Base-by-base conservation (phyloP, 2,329 filamentous ascomycete species). In the Onygenales sp. region DNA sequence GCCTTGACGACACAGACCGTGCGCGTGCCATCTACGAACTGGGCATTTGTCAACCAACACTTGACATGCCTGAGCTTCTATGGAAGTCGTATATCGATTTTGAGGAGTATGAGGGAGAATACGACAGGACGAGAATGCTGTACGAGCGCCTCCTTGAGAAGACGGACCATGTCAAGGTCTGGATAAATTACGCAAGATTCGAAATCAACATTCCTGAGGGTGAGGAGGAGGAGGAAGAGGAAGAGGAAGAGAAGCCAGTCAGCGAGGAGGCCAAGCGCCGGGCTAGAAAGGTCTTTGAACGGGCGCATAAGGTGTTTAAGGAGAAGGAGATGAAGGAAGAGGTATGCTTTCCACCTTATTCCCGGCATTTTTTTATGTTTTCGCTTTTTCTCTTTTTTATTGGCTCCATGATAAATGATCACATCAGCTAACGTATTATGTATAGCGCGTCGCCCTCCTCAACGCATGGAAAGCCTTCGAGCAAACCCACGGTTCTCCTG, bases 41-140 rank as follows among this genome's bases (percentile, higher is more conserved):
- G 32, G 92, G 88, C 2, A 85, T 96, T 56, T 77, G 81, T 48
- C 91, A 97, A 68, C 79, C 85, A 1, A 80, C 84, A 34, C 78
- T 98, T 11, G 93, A 98, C 69, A 98, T 98, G 93, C 93, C 93
- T 0, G 93, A 98, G 73, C 77, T 97, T 50, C 77, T 97, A 1
- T 98, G 93, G 93, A 97, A 97, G 73, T 84, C 90, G 1, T 98
- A 95, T 70, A 97, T 98, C 62, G 93, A 98, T 70, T 97, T 97
- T 65, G 93, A 98, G 71, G 92, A 97, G 66, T 89, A 95, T 63
- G 89, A 95, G 69, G 88, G 85, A 63, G 89, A 96, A 69, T 96
- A 92, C 69, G 88, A 90, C 51, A 79, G 84, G 48, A 89, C 90
- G 4, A 80, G 93, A 48, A 74, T 76, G 3, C 76, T 98, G 44